Conservation (phyloP, 331 rosid genomes). For the Spiraea crenata region DNA sequence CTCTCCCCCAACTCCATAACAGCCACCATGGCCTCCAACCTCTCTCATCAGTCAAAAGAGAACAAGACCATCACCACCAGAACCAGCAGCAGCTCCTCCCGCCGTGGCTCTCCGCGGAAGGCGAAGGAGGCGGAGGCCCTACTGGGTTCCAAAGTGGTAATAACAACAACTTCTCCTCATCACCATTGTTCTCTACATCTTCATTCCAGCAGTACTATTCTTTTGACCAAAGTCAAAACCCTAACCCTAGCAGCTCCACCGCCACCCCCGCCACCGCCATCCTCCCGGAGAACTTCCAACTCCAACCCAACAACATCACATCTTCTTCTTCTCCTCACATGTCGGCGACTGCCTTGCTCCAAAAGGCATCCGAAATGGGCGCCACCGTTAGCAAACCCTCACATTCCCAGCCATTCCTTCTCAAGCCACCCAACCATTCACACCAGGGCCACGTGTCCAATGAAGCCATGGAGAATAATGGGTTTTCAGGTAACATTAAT, state of each 20-base stretch:
- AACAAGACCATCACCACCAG: constrained; percentile 12
- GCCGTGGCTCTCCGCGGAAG: constrained; percentile 12
- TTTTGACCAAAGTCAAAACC: constrained; percentile 40
- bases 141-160: not conserved
- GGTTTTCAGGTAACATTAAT: constrained; percentile 17
- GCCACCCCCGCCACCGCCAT: not conserved
- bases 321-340: constrained; percentile 32
- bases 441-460: constrained; percentile 30
- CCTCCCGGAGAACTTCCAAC: too few species aligned
- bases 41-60: constrained; percentile 40
- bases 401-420: constrained; percentile 16
- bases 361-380: constrained; percentile 61
- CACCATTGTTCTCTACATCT: constrained; percentile 22
- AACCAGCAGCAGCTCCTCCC: constrained; percentile 26
- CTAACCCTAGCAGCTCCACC: constrained; percentile 45
- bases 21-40: constrained; percentile 20
- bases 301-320: not conserved
- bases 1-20: constrained; percentile 37
- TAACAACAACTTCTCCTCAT: constrained; percentile 9
- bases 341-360: constrained; percentile 68
- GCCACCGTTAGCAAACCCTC: constrained; percentile 39
- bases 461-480: constrained; percentile 38
- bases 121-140: not conserved
- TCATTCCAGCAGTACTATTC: constrained; percentile 10
- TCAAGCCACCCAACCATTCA: constrained; percentile 13